These are phyloP conservation scores for Nitzschia palea DNA, from an alignment of 108 stramenopile genomes.

Conservation along the genomic window DNA sequence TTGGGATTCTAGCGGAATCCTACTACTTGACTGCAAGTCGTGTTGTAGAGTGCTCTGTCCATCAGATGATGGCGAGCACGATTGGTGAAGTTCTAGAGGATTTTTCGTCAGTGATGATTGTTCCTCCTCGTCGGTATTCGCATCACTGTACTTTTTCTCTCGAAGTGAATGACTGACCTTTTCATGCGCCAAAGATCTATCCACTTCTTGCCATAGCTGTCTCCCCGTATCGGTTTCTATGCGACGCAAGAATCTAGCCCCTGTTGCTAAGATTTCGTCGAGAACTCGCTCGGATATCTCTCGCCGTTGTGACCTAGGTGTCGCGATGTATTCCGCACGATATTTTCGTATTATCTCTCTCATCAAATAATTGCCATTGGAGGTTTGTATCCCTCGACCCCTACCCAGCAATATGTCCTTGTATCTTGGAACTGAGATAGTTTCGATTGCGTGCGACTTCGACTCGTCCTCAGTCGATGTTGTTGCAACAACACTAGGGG, in stretches of 20 bases:
- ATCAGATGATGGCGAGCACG: too few species aligned
- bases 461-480: too few species aligned
- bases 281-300: background rate
- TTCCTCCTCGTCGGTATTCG: background rate
- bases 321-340: background rate
- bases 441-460: too few species aligned
- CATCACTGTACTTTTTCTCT: background rate
- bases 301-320: background rate
- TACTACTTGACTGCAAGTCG: too few species aligned
- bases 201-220: background rate
- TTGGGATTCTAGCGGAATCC: too few species aligned
- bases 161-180: background rate
- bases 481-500: too few species aligned
- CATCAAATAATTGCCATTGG: background rate
- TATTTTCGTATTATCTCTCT: background rate
- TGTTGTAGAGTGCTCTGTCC: too few species aligned
- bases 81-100: too few species aligned
- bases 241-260: background rate
- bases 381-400: slow-evolving; percentile 2
- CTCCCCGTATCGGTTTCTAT: background rate
- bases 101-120: too few species aligned
- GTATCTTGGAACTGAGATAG: too few species aligned
- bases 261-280: background rate
- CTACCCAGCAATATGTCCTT: background rate
- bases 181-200: background rate